phyloP scores from a whole-genome alignment of 1,284 basidiomycete genomes.

The Thelephora terrestris region DNA sequence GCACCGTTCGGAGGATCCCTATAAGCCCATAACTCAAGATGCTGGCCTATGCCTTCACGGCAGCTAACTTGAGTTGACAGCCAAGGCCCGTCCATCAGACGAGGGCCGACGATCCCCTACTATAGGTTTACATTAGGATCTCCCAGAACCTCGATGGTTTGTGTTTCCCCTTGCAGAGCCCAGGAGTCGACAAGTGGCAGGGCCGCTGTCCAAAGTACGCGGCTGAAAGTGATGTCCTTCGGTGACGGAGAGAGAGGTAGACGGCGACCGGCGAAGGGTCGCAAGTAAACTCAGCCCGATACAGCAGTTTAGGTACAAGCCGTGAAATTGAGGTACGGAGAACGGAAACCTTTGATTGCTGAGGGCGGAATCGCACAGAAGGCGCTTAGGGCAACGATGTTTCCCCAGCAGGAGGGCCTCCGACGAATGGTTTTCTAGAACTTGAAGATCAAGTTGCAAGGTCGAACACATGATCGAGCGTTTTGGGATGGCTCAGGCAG shows the following conservation, averaged over 20 bases:
- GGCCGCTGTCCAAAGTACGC: conserved; percentile 63
- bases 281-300: conserved; percentile 57
- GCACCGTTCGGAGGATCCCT: conserved; percentile 49
- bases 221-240: conserved; percentile 59
- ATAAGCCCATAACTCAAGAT: neutral
- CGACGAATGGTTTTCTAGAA: conserved; percentile 73
- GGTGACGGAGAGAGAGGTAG: conserved; percentile 60
- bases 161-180: conserved; percentile 61
- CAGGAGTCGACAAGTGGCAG: conserved; percentile 52
- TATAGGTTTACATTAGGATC: conserved; percentile 70
- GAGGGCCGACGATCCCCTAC: conserved; percentile 44
- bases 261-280: conserved; percentile 56
- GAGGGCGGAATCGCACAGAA: conserved; percentile 69
- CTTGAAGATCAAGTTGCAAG: conserved; percentile 4
- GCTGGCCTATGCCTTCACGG: neutral
- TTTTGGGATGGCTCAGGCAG: neutral
- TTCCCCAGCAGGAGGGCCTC: conserved; percentile 54
- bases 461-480: conserved; percentile 4
- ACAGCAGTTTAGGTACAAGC: conserved; percentile 48
- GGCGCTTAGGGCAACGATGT: conserved; percentile 72
- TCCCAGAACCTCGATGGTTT: conserved; percentile 76
- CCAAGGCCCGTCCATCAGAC: conserved; percentile 83
- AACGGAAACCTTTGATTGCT: conserved; percentile 68
- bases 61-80: conserved; percentile 38
- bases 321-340: conserved; percentile 68